Conservation (phyloP, 768 basidiomycete species). For the Clathrus columnatus region DNA sequence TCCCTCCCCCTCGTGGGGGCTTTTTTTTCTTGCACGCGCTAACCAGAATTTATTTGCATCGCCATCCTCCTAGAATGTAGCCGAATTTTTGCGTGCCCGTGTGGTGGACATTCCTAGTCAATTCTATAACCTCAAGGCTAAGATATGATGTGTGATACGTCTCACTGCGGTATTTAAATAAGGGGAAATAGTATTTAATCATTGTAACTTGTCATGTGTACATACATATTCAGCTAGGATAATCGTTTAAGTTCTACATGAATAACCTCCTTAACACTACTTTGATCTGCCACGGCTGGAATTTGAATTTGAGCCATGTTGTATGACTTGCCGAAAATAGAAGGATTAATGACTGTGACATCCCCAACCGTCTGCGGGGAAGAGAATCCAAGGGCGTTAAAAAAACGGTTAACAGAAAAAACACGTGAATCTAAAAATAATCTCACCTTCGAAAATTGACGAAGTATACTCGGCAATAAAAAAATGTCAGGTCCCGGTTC, state of each 20-base stretch:
- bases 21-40: no score
- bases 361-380: slow-evolving; percentile 58
- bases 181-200: background rate
- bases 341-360: slow-evolving; percentile 80
- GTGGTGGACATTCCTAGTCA: slow-evolving; percentile 3
- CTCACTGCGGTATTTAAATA: no score
- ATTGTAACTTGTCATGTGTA: background rate
- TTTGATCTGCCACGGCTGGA: background rate
- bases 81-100: slow-evolving; percentile 3
- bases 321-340: slow-evolving; percentile 37
- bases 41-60: no score
- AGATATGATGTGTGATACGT: background rate
- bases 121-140: slow-evolving; percentile 3
- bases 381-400: background rate
- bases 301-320: slow-evolving; percentile 5
- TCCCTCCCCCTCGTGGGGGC: no score
- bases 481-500: slow-evolving; percentile 71
- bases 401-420: background rate
- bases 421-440: background rate
- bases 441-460: slow-evolving; percentile 80
- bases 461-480: slow-evolving; percentile 79
- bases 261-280: background rate
- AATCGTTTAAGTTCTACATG: slow-evolving; percentile 7
- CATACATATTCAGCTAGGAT: background rate
- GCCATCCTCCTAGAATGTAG: no score